phyloP scores from a whole-genome alignment of 176 grass and related monocot species.

The Carex scoparia region DNA sequence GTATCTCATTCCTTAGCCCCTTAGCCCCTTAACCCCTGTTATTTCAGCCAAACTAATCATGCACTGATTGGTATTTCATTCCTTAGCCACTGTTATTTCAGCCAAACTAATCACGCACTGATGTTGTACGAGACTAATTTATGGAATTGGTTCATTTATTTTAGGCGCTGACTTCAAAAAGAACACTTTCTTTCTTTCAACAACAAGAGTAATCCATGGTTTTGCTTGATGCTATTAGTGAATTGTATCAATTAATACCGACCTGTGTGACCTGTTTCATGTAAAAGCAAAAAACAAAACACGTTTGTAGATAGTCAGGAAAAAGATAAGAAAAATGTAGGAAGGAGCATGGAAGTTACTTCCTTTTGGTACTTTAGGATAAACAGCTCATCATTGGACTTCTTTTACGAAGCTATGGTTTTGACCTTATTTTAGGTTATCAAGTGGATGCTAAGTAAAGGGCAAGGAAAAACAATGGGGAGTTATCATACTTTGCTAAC shows the following conservation, averaged over 20 bases:
- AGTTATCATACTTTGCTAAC: constrained; percentile 84
- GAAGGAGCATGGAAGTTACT: neutral
- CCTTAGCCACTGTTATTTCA: neutral
- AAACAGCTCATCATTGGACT: neutral
- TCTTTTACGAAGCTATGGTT: neutral
- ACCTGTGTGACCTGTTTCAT: neutral
- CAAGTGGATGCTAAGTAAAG: constrained; percentile 99
- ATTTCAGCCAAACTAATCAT: constrained; percentile 8
- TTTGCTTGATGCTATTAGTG: neutral
- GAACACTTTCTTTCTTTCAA: neutral
- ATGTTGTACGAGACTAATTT: neutral
- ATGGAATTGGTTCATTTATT: neutral
- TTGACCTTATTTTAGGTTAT: constrained; percentile 53
- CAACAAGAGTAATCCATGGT: neutral
- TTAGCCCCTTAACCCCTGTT: too few species aligned
- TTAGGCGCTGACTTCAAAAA: neutral
- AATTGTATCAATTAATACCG: neutral
- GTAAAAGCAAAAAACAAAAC: neutral
- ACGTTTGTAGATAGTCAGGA: neutral
- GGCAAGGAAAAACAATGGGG: constrained; percentile 98
- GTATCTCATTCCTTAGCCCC: neutral
- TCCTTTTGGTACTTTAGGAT: neutral
- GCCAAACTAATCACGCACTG: neutral
- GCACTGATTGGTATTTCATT: neutral
- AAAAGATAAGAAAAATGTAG: neutral